Base-by-base conservation (phyloP, 129 eudicot genomes). In the Artemisia argyi region DNA sequence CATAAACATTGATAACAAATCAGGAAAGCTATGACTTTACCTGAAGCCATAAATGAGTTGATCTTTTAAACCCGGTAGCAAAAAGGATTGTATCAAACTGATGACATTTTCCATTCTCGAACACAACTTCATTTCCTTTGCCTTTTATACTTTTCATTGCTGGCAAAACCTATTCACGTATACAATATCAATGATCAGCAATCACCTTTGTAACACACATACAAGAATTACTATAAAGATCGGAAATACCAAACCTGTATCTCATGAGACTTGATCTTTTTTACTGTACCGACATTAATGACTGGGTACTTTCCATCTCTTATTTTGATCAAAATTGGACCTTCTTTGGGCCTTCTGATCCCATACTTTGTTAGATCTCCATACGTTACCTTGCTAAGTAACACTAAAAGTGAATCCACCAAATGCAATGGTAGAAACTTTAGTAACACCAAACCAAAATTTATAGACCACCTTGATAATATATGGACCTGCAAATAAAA, bases 1-100 rank as follows among this genome's bases (percentile, higher is more conserved):
- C n/a, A n/a, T n/a, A n/a, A n/a, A n/a, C n/a, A n/a, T n/a, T n/a
- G n/a, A n/a, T n/a, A n/a, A n/a, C n/a, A n/a, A n/a, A n/a, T 35
- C 35, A 1, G 2, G 16, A 57, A 19, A 53, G 28, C 19, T 1
- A 11, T 17, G 32, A 8, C 3, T 68, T 59, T 30, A 76, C 80
- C 48, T 76, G 48, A 59, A 76, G 69, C 80, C 80, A 76, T 12
- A 68, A 68, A 60, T 68, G 75, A 12, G 93, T 91, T 20, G 91
- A 79, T 82, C 89, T 84, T 16, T 75, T 86, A 72, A 88, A 91
- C 0, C 97, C 96, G 0, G 96, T 91, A 44, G 96, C 96, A 64
- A 91, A 88, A 24, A 91, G 16, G 14, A 91, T 83, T 1, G 67
- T 83, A 69, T 91, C 97, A 49, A 86, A 91, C 9, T 84, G 83